phyloP scores from a whole-genome alignment of 805 yeast species.

The Saccharomycopsis lassenensis region DNA sequence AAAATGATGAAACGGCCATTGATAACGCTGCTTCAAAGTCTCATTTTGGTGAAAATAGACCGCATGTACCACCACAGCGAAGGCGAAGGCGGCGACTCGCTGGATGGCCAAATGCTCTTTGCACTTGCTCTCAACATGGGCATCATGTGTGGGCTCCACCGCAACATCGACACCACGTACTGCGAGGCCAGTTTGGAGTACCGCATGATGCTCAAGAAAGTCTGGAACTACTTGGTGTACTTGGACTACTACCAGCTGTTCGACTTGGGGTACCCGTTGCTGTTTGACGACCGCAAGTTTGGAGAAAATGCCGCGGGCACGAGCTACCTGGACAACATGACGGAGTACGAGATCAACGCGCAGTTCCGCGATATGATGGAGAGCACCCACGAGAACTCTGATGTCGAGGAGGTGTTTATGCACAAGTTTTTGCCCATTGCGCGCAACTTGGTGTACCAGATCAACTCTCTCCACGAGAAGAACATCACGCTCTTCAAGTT shows the following conservation, averaged over 20 bases:
- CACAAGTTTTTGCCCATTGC: constrained; percentile 13
- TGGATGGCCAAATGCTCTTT: constrained; percentile 15
- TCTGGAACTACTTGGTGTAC: constrained; percentile 14
- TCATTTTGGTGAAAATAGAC: constrained; percentile 15
- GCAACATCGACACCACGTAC: constrained; percentile 12
- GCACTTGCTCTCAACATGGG: constrained; percentile 13
- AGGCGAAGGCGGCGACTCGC: constrained; percentile 19
- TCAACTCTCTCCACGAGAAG: constrained; percentile 6
- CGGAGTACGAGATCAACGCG: constrained; percentile 11
- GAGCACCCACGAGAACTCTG: constrained; percentile 1
- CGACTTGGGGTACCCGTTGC: constrained; percentile 17
- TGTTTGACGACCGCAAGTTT: constrained; percentile 11
- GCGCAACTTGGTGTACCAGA: constrained; percentile 9
- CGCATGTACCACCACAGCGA: constrained; percentile 14
- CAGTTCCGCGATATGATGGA: constrained; percentile 9
- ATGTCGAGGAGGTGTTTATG: constrained; percentile 4
- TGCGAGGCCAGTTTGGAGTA: constrained; percentile 4
- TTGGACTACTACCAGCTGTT: constrained; percentile 16
- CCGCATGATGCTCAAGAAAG: constrained; percentile 10
- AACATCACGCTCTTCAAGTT: constrained; percentile 10
- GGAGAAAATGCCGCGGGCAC: constrained; percentile 5
- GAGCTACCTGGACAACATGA: constrained; percentile 3
- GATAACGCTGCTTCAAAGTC: constrained; percentile 11
- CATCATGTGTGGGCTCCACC: constrained; percentile 17
- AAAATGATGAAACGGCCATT: constrained; percentile 16